Conservation (phyloP, 306 rosid genomes). For the Castanea crenata region DNA sequence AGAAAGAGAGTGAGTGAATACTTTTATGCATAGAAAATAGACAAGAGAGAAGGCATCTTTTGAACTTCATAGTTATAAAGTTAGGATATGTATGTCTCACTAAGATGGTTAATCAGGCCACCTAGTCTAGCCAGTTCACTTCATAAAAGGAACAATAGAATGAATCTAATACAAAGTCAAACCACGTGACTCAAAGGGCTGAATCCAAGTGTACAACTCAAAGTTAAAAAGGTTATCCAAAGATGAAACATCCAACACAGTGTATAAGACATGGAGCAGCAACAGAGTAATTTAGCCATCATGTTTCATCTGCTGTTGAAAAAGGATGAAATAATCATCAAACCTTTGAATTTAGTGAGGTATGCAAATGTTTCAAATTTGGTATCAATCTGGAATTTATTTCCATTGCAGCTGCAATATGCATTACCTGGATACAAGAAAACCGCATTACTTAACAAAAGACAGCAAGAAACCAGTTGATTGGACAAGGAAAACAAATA, state of each 20-base stretch:
- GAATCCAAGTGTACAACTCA: not conserved
- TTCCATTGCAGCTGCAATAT: slow-evolving; percentile 89
- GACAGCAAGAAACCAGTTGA: not conserved
- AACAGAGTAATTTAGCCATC: slow-evolving; percentile 8
- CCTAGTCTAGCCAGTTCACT: not conserved
- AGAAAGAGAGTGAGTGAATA: too few species aligned
- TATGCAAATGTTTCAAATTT: slow-evolving; percentile 68
- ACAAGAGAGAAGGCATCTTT: not conserved
- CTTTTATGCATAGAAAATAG: not conserved
- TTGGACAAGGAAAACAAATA: slow-evolving; percentile 7
- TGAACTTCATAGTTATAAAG: not conserved
- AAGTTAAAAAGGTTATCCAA: not conserved
- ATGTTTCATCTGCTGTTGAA: not conserved
- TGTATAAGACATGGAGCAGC: not conserved
- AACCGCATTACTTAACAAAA: not conserved
- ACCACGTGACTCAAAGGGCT: not conserved
- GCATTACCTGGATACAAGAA: slow-evolving; percentile 71
- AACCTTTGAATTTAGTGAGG: slow-evolving; percentile 76
- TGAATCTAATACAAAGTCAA: not conserved
- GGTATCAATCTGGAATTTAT: slow-evolving; percentile 81
- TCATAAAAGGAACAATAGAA: not conserved
- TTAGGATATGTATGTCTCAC: not conserved
- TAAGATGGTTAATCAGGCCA: not conserved
- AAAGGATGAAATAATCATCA: slow-evolving; percentile 26
- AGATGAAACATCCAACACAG: not conserved